Evolutionary conservation across 345 rosid genomes (phyloP).

Genomic region (Isatis tinctoria): DNA sequence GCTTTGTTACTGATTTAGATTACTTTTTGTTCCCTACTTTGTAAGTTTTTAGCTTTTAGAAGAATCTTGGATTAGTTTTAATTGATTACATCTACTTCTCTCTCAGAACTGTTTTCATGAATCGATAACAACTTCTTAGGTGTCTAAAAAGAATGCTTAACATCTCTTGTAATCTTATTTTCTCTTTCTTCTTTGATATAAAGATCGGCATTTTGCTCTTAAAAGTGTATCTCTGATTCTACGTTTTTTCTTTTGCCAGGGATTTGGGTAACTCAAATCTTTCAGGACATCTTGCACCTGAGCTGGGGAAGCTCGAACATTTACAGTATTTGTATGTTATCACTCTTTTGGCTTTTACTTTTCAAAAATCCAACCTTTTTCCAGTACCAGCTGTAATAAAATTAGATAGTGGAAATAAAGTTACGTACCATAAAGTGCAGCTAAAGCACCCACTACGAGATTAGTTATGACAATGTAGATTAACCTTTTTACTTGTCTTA

Average conservation of each 20-base stretch:
- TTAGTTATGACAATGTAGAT: not conserved
- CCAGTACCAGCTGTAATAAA: not conserved
- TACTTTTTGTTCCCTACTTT: slow-evolving; percentile 16
- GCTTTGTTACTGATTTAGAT: not conserved
- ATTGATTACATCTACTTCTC: not conserved
- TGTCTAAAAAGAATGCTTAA: not conserved
- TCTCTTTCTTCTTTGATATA: not conserved
- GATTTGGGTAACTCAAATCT: slow-evolving; percentile 92
- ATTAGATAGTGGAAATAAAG: not conserved
- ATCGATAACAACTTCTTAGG: not conserved
- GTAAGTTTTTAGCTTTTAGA: slow-evolving; percentile 10
- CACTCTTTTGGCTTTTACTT: slow-evolving; percentile 6
- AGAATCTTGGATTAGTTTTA: not conserved
- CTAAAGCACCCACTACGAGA: not conserved
- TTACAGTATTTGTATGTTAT: slow-evolving; percentile 78
- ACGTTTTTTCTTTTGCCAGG: slow-evolving; percentile 38
- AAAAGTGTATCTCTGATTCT: slow-evolving; percentile 1
- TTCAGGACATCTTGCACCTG: slow-evolving; percentile 83
- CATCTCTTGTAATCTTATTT: not conserved
- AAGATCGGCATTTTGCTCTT: not conserved
- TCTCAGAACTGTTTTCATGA: slow-evolving; percentile 10
- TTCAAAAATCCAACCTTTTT: not conserved
- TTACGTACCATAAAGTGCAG: not conserved
- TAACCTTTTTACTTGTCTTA: slow-evolving; percentile 2
- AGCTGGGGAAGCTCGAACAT: slow-evolving; percentile 85